Base-by-base conservation (phyloP, 2,329 filamentous ascomycete genomes). In the Aspergillus bombycis region DNA sequence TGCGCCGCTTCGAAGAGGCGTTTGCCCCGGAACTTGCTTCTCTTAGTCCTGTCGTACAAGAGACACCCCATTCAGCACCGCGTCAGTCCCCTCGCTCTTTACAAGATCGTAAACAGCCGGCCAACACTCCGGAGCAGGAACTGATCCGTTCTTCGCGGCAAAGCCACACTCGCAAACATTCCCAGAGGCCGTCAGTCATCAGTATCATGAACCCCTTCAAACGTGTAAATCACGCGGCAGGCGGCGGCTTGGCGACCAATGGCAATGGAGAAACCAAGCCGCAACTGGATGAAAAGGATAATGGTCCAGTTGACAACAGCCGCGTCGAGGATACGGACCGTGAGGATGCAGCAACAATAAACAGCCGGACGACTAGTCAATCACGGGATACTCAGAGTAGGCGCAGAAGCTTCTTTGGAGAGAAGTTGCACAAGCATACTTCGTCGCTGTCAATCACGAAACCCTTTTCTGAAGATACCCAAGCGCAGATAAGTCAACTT, bases 1-100 rank as follows among this genome's bases (percentile, higher is more conserved):
- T 73, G 36, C 73, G 73, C 23, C 77, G 74, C 34, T 79, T 80
- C 32, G 78, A 80, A 63, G 70, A 72, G 26, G 73, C 71, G 0
- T 81, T 90, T 72, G 87, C 87, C 0, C 83, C 86, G 0, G 90
- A 92, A 73, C 85, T 92, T 41, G 83, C 85, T 16, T 81, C 88
- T 41, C 87, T 92, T 68, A 83, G 85, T 32, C 81, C 83, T 21
- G 75, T 71, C 5, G 68, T 74, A 4, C 63, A 63, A 3, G 71
- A 58, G 78, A 81, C 12, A 70, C 81, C 48, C 80, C 83, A 12
- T 78, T 83, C 55, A 80, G 79, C 62, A 80, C 80, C 78, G 76
- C 67, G 67, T 52, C 74, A 70, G 56, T 74, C 75, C 3, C 71
- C 73, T 4, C 67, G 66, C n/a, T 69, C 68, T 19, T 70, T 69